Evolutionary conservation across 2,329 filamentous ascomycete species (phyloP).

Genomic region (Diaporthe amygdali): DNA sequence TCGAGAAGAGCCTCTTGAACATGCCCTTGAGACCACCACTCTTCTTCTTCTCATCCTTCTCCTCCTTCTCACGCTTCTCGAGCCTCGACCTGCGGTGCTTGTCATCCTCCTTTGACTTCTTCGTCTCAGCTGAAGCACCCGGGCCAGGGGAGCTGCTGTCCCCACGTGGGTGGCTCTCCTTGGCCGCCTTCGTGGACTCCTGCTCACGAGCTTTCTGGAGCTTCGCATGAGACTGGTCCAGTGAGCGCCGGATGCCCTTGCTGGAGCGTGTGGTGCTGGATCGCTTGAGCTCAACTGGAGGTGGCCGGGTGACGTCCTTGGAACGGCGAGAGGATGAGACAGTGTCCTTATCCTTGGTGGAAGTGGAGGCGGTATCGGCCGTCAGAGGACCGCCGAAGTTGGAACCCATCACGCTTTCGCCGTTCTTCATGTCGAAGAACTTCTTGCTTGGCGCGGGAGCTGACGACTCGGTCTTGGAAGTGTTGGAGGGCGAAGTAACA

Average conservation of each 20-base stretch:
- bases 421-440: slow-evolving; percentile 48
- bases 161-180: background rate
- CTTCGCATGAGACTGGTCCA: slow-evolving; percentile 33
- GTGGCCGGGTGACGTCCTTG: slow-evolving; percentile 29
- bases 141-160: slow-evolving; percentile 10
- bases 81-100: slow-evolving; percentile 25
- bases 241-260: slow-evolving; percentile 34
- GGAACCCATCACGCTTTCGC: slow-evolving; percentile 38
- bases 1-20: slow-evolving; percentile 26
- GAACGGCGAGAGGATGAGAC: slow-evolving; percentile 24
- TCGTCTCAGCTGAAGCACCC: background rate
- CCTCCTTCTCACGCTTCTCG: slow-evolving; percentile 24
- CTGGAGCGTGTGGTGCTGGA: slow-evolving; percentile 36
- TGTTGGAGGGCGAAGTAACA: slow-evolving; percentile 26
- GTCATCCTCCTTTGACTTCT: slow-evolving; percentile 8
- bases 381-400: slow-evolving; percentile 27
- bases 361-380: slow-evolving; percentile 20
- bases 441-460: slow-evolving; percentile 37
- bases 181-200: slow-evolving; percentile 19
- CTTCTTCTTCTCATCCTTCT: slow-evolving; percentile 25
- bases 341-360: slow-evolving; percentile 26
- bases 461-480: slow-evolving; percentile 35
- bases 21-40: slow-evolving; percentile 25
- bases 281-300: slow-evolving; percentile 38
- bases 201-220: slow-evolving; percentile 32